Evolutionary conservation across 192 early-diverging fungal species (phyloP).

Genomic region (Coemansia sp.): DNA sequence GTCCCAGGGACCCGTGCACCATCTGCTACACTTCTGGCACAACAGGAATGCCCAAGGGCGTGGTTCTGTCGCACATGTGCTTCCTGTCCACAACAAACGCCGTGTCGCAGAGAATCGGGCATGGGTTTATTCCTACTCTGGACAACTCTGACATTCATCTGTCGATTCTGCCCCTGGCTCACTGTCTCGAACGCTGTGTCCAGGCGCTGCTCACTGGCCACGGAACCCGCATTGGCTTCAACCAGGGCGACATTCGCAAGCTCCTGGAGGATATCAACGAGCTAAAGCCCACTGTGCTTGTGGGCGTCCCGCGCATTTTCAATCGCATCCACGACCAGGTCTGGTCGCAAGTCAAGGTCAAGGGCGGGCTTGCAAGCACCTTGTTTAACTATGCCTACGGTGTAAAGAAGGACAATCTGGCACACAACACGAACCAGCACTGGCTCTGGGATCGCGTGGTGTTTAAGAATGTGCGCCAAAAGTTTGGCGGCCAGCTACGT

Average conservation of each 20-base stretch:
- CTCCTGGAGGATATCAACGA: conserved; percentile 74
- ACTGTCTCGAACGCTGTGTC: conserved; percentile 81
- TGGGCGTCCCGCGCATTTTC: conserved; percentile 82
- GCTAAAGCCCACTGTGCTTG: conserved; percentile 71
- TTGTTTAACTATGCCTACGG: conserved; percentile 76
- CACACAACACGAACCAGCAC: conserved; percentile 32
- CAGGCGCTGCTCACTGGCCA: conserved; percentile 65
- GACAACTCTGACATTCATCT: conserved; percentile 62
- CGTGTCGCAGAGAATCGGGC: conserved; percentile 14
- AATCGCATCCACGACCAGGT: conserved; percentile 88
- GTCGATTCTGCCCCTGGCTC: conserved; percentile 84
- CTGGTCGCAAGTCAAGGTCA: conserved; percentile 81
- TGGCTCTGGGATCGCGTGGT: conserved; percentile 75
- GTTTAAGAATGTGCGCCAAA: conserved; percentile 80
- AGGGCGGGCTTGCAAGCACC: conserved; percentile 70
- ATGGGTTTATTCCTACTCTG: conserved; percentile 34
- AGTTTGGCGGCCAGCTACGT: conserved; percentile 84
- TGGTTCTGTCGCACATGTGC: conserved; percentile 79
- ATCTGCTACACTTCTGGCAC: conserved; percentile 94
- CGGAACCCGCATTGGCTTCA: conserved; percentile 63
- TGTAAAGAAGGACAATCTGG: conserved; percentile 68
- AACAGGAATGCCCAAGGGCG: conserved; percentile 95
- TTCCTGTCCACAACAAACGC: conserved; percentile 64
- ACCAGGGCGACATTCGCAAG: conserved; percentile 61
- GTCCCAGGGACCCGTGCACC: conserved; percentile 24